A percentile compares a stretch with the other conserved stretches of the same genome.
These are phyloP conservation scores for Xylaria sp. DNA, from an alignment of 2,329 filamentous ascomycete species.

Conservation along the genomic window DNA sequence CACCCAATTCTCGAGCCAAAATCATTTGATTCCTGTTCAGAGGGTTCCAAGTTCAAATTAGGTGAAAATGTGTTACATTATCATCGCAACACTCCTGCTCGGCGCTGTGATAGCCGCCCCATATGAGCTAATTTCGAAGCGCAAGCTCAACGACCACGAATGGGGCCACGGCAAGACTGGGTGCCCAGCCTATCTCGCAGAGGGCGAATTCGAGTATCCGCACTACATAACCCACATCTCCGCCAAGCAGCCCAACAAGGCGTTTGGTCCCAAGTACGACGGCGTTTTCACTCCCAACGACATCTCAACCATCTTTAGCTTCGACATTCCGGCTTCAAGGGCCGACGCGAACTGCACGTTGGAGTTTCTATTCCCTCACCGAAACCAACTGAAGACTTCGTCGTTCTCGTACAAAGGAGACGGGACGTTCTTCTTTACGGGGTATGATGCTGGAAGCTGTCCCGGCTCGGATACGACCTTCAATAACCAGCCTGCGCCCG, in stretches of 20 bases:
- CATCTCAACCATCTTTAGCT: slow-evolving; percentile 55
- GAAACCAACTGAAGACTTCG: slow-evolving; percentile 49
- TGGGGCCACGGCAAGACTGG: slow-evolving; percentile 38
- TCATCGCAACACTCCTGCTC: slow-evolving; percentile 17
- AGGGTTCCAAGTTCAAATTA: slow-evolving; percentile 38
- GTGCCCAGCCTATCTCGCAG: slow-evolving; percentile 45
- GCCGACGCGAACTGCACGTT: slow-evolving; percentile 57
- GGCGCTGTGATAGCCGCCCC: slow-evolving; percentile 37
- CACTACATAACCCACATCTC: slow-evolving; percentile 50
- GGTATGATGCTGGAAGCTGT: slow-evolving; percentile 46
- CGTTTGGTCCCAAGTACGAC: slow-evolving; percentile 53
- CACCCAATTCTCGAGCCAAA: background rate
- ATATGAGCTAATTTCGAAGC: slow-evolving; percentile 45
- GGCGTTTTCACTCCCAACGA: slow-evolving; percentile 53
- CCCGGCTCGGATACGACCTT: slow-evolving; percentile 46
- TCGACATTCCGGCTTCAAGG: slow-evolving; percentile 54
- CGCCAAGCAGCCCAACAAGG: slow-evolving; percentile 48
- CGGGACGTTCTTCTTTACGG: slow-evolving; percentile 51
- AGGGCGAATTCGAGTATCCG: slow-evolving; percentile 47
- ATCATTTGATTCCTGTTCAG: background rate
- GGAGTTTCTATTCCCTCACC: slow-evolving; percentile 56
- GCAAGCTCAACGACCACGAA: slow-evolving; percentile 41
- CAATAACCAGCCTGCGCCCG: slow-evolving; percentile 45
- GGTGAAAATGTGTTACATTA: slow-evolving; percentile 16
- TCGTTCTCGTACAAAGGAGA: slow-evolving; percentile 50